Evolutionary conservation across 2,329 filamentous ascomycete genomes (phyloP).

Genomic region (Exophiala xenobiotica): DNA sequence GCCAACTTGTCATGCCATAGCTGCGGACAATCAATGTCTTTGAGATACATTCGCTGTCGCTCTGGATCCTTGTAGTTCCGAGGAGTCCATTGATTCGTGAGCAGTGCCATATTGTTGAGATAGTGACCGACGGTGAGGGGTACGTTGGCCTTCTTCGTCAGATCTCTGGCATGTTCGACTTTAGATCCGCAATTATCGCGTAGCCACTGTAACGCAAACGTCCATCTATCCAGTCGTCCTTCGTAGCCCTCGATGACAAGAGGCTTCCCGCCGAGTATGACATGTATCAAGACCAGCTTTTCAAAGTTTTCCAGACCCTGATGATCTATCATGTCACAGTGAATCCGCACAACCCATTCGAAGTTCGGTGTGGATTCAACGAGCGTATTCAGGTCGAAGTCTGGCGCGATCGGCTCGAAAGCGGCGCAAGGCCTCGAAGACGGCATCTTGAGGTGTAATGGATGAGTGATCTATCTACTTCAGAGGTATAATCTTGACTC

Average conservation of each 20-base stretch:
- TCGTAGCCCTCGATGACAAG: conserved; percentile 90
- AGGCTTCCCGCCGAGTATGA: conserved; percentile 81
- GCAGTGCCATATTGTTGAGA: conserved; percentile 77
- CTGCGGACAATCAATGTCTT: conserved; percentile 91
- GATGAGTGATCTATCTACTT: neutral
- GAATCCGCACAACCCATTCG: conserved; percentile 78
- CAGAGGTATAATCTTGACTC: conserved; percentile 3
- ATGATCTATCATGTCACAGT: conserved; percentile 71
- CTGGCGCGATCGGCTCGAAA: conserved; percentile 86
- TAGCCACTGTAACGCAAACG: conserved; percentile 81
- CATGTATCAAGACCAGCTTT: conserved; percentile 77
- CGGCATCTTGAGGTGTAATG: conserved; percentile 62
- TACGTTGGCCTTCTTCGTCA: conserved; percentile 69
- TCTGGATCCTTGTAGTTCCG: conserved; percentile 75
- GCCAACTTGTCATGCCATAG: conserved; percentile 81
- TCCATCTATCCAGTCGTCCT: conserved; percentile 67
- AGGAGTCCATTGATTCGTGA: conserved; percentile 77
- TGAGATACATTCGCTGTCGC: conserved; percentile 86
- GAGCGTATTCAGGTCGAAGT: conserved; percentile 72
- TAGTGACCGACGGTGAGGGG: conserved; percentile 89
- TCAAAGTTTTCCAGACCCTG: conserved; percentile 80
- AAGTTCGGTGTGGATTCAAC: conserved; percentile 82
- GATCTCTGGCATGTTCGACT: conserved; percentile 81
- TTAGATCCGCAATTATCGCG: conserved; percentile 76
- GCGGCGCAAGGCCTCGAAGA: conserved; percentile 77